Conservation (phyloP, 163 green algal species). For the Prototheca cutis region DNA sequence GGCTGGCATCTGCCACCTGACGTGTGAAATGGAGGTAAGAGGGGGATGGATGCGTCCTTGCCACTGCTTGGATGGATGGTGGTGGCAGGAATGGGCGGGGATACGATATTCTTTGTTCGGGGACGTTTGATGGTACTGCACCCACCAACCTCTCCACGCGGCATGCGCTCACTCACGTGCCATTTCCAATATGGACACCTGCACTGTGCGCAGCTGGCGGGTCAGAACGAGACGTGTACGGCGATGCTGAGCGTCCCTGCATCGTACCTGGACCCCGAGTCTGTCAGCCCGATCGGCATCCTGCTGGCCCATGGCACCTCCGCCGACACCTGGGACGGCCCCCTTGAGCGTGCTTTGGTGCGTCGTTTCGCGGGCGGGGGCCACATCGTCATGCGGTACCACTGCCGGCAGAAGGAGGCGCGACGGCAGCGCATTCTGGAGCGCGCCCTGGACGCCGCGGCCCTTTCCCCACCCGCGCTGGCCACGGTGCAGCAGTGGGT, state of each 20-base stretch:
- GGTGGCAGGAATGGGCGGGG: too few species aligned
- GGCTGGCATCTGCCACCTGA: conserved; percentile 39
- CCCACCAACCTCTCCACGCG: background rate
- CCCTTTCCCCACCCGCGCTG: conserved; percentile 44
- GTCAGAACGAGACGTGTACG: conserved; percentile 32
- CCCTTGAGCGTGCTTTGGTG: conserved; percentile 12
- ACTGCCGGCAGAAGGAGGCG: conserved; percentile 43
- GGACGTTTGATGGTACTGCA: too few species aligned
- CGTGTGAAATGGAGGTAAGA: conserved; percentile 49
- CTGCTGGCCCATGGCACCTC: conserved; percentile 46
- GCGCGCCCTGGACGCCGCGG: conserved; percentile 31
- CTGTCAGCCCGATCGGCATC: conserved; percentile 29
- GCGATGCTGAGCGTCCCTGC: conserved; percentile 20
- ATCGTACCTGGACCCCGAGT: conserved; percentile 11
- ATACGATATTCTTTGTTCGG: too few species aligned
- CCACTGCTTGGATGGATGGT: too few species aligned
- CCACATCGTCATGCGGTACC: conserved; percentile 47
- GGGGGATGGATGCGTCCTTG: background rate
- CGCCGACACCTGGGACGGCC: conserved; percentile 30
- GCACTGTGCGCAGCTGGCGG: conserved; percentile 19
- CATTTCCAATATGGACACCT: too few species aligned
- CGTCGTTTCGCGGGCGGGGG: conserved; percentile 15
- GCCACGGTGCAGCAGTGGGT: conserved; percentile 42
- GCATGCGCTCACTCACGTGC: too few species aligned
- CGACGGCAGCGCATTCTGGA: conserved; percentile 48